A percentile compares a stretch with the other conserved stretches of the same genome.
Conservation (phyloP, 73 alveolate species). For the Paramecium pentaurelia region DNA sequence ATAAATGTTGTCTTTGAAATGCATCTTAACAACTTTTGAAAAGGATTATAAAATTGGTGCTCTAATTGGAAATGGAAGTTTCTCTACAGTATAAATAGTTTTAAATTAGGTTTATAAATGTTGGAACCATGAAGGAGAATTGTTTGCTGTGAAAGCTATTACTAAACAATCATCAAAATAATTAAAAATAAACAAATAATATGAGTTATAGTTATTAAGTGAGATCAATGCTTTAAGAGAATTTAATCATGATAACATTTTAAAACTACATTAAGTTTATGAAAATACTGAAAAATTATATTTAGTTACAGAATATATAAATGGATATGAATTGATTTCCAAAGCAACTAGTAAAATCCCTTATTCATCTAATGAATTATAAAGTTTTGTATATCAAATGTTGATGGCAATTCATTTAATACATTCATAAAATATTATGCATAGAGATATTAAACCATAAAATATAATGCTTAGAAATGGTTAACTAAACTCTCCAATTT, state of each 20-base stretch:
- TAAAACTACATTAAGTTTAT: neutral
- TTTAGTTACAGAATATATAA: neutral
- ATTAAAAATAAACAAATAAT: neutral
- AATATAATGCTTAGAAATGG: neutral
- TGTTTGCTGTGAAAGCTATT: conserved; percentile 3
- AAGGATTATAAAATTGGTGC: neutral
- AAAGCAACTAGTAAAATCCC: neutral
- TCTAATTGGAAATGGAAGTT: conserved; percentile 6
- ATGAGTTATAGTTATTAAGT: neutral
- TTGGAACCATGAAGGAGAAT: neutral
- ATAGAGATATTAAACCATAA: conserved; percentile 24
- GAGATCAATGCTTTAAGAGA: neutral
- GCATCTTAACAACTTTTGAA: neutral
- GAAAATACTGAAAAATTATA: neutral
- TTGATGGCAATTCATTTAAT: neutral
- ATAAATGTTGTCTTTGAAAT: neutral
- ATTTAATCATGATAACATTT: neutral
- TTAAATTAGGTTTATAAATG: neutral
- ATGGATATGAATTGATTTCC: neutral
- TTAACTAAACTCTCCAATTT: neutral
- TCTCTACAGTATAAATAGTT: neutral
- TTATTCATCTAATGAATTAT: neutral
- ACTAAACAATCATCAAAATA: neutral
- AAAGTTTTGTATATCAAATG: neutral
- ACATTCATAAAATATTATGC: neutral